A percentile compares a stretch with the other conserved stretches of the same genome.
Evolutionary conservation across 768 basidiomycete species (phyloP).

Genomic region (Tricholoma saponaceum): DNA sequence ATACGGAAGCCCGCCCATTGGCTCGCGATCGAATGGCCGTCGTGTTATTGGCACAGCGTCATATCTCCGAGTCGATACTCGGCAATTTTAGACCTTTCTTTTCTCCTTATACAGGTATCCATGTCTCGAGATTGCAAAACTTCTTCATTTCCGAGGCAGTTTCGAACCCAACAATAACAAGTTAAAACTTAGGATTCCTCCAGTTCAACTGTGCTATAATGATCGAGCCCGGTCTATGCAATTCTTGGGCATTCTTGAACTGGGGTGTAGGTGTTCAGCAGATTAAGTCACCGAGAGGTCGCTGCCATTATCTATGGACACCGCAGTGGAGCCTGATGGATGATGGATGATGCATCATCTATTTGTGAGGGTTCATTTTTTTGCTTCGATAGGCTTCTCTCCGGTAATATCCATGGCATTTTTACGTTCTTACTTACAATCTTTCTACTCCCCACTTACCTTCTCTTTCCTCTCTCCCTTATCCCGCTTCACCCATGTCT

Average conservation of each 20-base stretch:
- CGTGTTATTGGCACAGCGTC: too few species aligned
- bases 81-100: too few species aligned
- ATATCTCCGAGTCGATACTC: too few species aligned
- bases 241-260: background rate
- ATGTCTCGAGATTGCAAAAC: background rate
- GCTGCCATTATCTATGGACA: background rate
- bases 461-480: slow-evolving; percentile 12
- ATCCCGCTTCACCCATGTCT: slow-evolving; percentile 21
- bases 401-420: slow-evolving; percentile 9
- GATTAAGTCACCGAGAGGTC: background rate
- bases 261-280: background rate
- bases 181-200: background rate
- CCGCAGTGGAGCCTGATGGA: background rate
- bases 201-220: background rate
- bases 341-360: background rate
- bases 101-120: too few species aligned
- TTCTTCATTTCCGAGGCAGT: slow-evolving; percentile 12
- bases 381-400: slow-evolving; percentile 14
- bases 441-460: slow-evolving; percentile 9
- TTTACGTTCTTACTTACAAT: slow-evolving; percentile 12
- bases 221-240: background rate
- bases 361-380: background rate
- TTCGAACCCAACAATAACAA: too few species aligned
- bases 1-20: background rate
- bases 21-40: too few species aligned